A percentile compares a stretch with the other conserved stretches of the same genome.
These are phyloP conservation scores for Trichoderma orchidacearum DNA, from an alignment of 495 filamentous ascomycete genomes.

Conservation along the genomic window DNA sequence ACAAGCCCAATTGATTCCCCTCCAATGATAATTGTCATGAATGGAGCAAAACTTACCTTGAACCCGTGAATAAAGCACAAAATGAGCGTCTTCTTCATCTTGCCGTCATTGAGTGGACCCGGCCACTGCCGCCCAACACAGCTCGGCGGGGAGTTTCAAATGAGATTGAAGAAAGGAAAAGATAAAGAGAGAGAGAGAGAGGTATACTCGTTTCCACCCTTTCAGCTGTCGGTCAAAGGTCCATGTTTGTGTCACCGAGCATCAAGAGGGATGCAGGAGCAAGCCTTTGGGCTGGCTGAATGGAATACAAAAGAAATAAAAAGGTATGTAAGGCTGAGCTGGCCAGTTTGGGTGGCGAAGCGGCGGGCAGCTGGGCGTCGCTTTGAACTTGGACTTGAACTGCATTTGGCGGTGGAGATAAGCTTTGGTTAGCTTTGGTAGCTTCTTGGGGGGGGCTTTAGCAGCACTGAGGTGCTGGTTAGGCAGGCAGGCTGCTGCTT, in stretches of 20 bases:
- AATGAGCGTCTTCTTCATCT: constrained; percentile 79
- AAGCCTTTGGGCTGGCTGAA: not conserved
- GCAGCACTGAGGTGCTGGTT: not conserved
- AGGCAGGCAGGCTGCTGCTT: too few relatives aligned
- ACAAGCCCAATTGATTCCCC: not conserved
- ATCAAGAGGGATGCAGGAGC: not conserved
- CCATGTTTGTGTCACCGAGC: not conserved
- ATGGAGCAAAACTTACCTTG: constrained; percentile 46
- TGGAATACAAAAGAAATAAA: not conserved
- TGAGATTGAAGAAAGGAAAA: not conserved
- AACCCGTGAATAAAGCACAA: constrained; percentile 95
- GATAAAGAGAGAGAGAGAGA: not conserved
- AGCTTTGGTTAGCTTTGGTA: too few relatives aligned
- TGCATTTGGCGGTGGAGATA: not conserved
- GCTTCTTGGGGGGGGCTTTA: too few relatives aligned
- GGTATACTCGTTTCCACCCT: not conserved
- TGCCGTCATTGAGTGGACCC: constrained; percentile 10
- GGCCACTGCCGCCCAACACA: not conserved
- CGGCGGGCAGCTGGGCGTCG: not conserved
- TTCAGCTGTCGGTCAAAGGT: not conserved
- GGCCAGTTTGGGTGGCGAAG: not conserved
- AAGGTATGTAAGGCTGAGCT: too few relatives aligned
- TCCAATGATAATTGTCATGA: not conserved
- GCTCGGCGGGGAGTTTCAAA: not conserved
- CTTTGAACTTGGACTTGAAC: too few relatives aligned